A percentile compares a stretch with the other conserved stretches of the same genome.
These are phyloP conservation scores for Boletus coccyginus DNA, from an alignment of 768 basidiomycete species.

Conservation along the genomic window DNA sequence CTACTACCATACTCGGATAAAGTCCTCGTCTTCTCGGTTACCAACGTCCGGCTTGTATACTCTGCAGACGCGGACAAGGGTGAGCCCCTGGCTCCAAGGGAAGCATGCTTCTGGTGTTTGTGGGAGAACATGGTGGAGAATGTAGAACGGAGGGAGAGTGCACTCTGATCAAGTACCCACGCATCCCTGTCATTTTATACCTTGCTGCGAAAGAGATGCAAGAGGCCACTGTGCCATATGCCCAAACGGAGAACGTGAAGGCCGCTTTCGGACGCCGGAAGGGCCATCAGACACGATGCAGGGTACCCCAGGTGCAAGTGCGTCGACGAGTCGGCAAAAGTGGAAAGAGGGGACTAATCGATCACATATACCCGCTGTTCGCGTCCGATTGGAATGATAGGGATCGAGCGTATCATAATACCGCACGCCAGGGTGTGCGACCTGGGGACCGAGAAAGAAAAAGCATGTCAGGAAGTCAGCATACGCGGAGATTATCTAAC, in stretches of 20 bases:
- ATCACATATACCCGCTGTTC: background rate
- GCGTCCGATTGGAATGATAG: constrained; percentile 1
- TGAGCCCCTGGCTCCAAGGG: background rate
- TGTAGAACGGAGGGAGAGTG: background rate
- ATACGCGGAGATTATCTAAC: background rate
- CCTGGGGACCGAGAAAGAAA: background rate
- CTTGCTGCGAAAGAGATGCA: background rate
- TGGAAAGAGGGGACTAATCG: background rate
- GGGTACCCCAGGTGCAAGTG: background rate
- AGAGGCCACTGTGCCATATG: background rate
- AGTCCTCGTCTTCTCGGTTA: constrained; percentile 17
- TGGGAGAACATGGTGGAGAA: constrained; percentile 18
- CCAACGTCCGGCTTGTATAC: background rate
- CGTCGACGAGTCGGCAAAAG: constrained; percentile 6
- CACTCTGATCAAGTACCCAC: background rate
- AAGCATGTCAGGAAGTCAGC: background rate
- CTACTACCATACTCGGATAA: constrained; percentile 14
- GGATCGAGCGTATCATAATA: background rate
- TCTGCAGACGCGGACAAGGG: constrained; percentile 15
- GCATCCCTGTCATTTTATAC: constrained; percentile 15
- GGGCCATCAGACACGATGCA: constrained; percentile 17
- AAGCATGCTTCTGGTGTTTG: constrained; percentile 2
- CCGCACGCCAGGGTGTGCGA: background rate
- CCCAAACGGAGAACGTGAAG: constrained; percentile 2
- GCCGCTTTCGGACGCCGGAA: background rate